Evolutionary conservation across 768 basidiomycete species (phyloP).

Genomic region (Tephrocybe rancida): DNA sequence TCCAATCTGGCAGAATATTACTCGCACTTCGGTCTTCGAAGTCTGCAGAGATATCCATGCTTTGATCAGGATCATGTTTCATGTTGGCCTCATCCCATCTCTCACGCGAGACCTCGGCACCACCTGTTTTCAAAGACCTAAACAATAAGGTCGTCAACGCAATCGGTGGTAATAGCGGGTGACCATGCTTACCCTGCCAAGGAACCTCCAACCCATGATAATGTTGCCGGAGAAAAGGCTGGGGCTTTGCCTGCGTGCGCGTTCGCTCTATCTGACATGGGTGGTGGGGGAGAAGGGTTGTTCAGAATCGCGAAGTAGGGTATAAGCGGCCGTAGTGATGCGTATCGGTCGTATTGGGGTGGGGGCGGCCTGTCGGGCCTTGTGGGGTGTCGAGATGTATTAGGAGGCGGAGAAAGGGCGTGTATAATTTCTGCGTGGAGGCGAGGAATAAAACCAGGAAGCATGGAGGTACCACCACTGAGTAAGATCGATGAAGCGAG

Average conservation of each 20-base stretch:
- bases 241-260: slow-evolving; percentile 84
- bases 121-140: slow-evolving; percentile 86
- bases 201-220: slow-evolving; percentile 94
- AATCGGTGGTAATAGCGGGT: not conserved
- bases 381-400: slow-evolving; percentile 32
- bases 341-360: slow-evolving; percentile 74
- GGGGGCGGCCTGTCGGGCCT: slow-evolving; percentile 40
- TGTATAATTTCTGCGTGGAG: slow-evolving; percentile 79
- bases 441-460: slow-evolving; percentile 91
- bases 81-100: slow-evolving; percentile 79
- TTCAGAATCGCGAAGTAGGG: slow-evolving; percentile 83
- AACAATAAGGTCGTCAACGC: slow-evolving; percentile 8
- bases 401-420: slow-evolving; percentile 46
- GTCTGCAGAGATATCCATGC: slow-evolving; percentile 38
- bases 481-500: slow-evolving; percentile 85
- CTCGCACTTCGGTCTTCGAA: slow-evolving; percentile 32
- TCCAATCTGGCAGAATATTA: slow-evolving; percentile 81
- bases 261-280: slow-evolving; percentile 50
- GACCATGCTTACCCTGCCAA: slow-evolving; percentile 76
- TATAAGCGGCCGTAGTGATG: slow-evolving; percentile 67
- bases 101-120: slow-evolving; percentile 79
- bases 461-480: slow-evolving; percentile 86
- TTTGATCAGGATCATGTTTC: slow-evolving; percentile 44
- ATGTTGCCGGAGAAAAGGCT: slow-evolving; percentile 76
- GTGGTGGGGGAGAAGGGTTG: slow-evolving; percentile 66